Conservation (phyloP, 2,329 filamentous ascomycete species). For the Hirsutella minnesotensis region DNA sequence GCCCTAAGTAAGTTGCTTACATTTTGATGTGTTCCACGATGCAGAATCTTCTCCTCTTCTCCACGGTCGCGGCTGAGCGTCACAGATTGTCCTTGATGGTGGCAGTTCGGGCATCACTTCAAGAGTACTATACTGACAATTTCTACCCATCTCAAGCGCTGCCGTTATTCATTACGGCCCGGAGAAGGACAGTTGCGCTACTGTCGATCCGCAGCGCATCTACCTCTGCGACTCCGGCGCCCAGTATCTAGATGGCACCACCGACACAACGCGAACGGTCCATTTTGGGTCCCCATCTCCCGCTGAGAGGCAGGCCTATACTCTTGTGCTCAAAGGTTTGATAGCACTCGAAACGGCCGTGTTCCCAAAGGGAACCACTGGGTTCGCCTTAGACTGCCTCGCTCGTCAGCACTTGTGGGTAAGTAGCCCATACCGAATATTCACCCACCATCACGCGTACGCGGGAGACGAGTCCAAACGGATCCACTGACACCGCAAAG, state of each 20-base stretch:
- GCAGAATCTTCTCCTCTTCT: too few relatives aligned
- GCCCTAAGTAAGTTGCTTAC: constrained; percentile 50
- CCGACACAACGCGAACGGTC: constrained; percentile 85
- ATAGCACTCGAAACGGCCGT: constrained; percentile 77
- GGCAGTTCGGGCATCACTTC: too few relatives aligned
- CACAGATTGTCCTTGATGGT: too few relatives aligned
- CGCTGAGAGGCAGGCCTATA: constrained; percentile 82
- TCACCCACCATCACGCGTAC: not conserved
- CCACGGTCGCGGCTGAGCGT: too few relatives aligned
- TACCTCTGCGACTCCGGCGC: constrained; percentile 96
- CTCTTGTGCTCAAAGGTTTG: constrained; percentile 85
- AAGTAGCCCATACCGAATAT: constrained; percentile 14
- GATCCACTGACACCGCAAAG: constrained; percentile 14
- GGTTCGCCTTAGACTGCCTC: constrained; percentile 79
- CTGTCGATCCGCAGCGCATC: constrained; percentile 72
- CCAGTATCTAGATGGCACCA: constrained; percentile 93
- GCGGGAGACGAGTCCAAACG: not conserved
- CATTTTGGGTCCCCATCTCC: constrained; percentile 81
- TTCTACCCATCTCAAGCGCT: constrained; percentile 42
- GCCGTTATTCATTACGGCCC: constrained; percentile 95
- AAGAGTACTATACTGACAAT: not conserved
- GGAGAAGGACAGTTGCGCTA: constrained; percentile 67
- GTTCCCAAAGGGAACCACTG: constrained; percentile 91
- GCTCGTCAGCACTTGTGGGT: constrained; percentile 91
- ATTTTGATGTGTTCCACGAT: too few relatives aligned